Evolutionary conservation across 805 yeast species (phyloP).

Genomic region (Torulaspora quercuum): DNA sequence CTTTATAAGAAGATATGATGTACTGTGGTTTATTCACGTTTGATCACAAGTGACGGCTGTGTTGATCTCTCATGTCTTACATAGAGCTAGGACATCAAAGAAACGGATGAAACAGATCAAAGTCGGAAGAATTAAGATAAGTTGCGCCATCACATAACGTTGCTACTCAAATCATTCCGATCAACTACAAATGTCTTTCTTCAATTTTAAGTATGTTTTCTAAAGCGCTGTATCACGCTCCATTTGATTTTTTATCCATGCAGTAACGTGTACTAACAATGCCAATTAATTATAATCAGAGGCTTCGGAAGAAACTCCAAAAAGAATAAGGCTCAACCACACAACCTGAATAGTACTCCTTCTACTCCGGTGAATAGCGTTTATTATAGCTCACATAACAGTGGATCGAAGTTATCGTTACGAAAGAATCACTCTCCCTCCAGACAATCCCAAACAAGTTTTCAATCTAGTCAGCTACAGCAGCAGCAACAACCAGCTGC

Average conservation of each 20-base stretch:
- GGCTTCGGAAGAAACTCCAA: conserved; percentile 60
- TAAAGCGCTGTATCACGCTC: no score
- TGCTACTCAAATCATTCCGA: no score
- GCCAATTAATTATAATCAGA: conserved; percentile 28
- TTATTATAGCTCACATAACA: conserved; percentile 40
- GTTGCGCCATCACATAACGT: no score
- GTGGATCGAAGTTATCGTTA: conserved; percentile 47
- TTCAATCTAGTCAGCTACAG: conserved; percentile 18
- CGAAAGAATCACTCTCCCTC: conserved; percentile 38
- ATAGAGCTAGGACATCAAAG: no score
- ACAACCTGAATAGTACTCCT: conserved; percentile 16
- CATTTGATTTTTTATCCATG: neutral
- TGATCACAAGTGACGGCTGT: neutral
- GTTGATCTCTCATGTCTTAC: neutral
- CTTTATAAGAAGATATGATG: conserved; percentile 52
- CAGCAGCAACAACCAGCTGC: conserved; percentile 9
- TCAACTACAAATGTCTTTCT: conserved; percentile 34
- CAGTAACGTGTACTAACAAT: conserved; percentile 9
- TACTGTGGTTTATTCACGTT: neutral
- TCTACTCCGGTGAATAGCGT: conserved; percentile 25
- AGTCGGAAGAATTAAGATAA: no score
- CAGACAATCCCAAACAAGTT: conserved; percentile 27
- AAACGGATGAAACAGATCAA: no score
- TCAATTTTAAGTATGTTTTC: conserved; percentile 33
- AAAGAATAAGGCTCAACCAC: conserved; percentile 41